phyloP scores from a whole-genome alignment of 192 early-diverging fungal species.

The Linnemannia zychae region DNA sequence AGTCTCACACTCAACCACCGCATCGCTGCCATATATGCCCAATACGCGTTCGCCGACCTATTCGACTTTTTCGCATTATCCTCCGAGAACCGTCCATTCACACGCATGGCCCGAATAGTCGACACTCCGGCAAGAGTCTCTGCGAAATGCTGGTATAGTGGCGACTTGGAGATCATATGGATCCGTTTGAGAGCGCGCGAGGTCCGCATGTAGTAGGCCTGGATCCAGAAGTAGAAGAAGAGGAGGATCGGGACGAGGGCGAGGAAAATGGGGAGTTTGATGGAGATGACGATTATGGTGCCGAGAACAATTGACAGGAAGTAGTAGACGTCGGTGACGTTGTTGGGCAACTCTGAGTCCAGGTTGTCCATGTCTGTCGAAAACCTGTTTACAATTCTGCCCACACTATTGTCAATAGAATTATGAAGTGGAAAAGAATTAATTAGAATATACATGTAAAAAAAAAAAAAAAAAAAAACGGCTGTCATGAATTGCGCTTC shows the following conservation, averaged over 20 bases:
- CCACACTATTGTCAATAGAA: constrained; percentile 60
- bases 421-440: constrained; percentile 77
- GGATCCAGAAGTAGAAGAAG: constrained; percentile 73
- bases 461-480: background rate
- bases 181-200: constrained; percentile 88
- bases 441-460: constrained; percentile 59
- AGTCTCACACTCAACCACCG: constrained; percentile 83
- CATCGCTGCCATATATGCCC: constrained; percentile 70
- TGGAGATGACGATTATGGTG: constrained; percentile 72
- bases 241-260: constrained; percentile 77
- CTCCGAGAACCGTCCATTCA: constrained; percentile 75
- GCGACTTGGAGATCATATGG: constrained; percentile 82
- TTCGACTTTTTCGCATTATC: constrained; percentile 75
- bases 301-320: constrained; percentile 65
- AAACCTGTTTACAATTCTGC: constrained; percentile 76
- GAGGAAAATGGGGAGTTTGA: constrained; percentile 75
- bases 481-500: no score
- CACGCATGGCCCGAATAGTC: constrained; percentile 86
- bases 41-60: constrained; percentile 78
- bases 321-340: constrained; percentile 61
- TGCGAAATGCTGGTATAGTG: constrained; percentile 84
- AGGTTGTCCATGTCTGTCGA: constrained; percentile 87
- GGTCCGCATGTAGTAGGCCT: constrained; percentile 77
- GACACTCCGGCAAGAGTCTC: constrained; percentile 83
- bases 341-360: constrained; percentile 70